Percentiles rank a stretch among this genome's conserved stretches.
Conservation (phyloP, 495 filamentous ascomycete genomes). For the Xylaria castorea region DNA sequence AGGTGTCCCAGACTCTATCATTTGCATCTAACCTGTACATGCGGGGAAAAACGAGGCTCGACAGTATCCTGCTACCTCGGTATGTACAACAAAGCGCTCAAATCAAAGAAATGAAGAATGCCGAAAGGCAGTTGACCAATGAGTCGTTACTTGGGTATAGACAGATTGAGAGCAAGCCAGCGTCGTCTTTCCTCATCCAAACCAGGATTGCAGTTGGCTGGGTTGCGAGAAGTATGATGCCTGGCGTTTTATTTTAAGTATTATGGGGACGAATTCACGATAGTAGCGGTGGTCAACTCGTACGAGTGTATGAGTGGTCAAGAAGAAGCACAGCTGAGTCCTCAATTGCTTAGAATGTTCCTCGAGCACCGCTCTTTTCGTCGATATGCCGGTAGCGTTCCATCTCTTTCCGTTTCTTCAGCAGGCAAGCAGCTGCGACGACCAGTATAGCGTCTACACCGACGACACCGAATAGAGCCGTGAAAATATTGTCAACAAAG, state of each 20-base stretch:
- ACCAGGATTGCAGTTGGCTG: not conserved
- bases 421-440: slow-evolving; percentile 69
- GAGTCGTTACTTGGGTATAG: not conserved
- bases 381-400: slow-evolving; percentile 75
- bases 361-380: slow-evolving; percentile 65
- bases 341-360: slow-evolving; percentile 41
- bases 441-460: slow-evolving; percentile 69
- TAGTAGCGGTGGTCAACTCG: not conserved
- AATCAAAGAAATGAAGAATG: slow-evolving; percentile 15
- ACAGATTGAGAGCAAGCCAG: not conserved
- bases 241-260: not conserved
- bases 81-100: slow-evolving; percentile 14
- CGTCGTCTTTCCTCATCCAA: not conserved
- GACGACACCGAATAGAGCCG: slow-evolving; percentile 76
- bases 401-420: slow-evolving; percentile 75
- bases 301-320: not conserved
- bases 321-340: not conserved
- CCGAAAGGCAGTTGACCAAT: not conserved
- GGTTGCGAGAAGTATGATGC: not conserved
- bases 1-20: slow-evolving; percentile 15
- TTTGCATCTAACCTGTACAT: slow-evolving; percentile 18
- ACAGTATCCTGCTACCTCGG: not conserved
- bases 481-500: slow-evolving; percentile 75
- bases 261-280: not conserved
- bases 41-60: slow-evolving; percentile 2